A percentile compares a stretch with the other conserved stretches of the same genome.
phyloP scores from a whole-genome alignment of 441 rosid genomes.

The Pelargonium australe region DNA sequence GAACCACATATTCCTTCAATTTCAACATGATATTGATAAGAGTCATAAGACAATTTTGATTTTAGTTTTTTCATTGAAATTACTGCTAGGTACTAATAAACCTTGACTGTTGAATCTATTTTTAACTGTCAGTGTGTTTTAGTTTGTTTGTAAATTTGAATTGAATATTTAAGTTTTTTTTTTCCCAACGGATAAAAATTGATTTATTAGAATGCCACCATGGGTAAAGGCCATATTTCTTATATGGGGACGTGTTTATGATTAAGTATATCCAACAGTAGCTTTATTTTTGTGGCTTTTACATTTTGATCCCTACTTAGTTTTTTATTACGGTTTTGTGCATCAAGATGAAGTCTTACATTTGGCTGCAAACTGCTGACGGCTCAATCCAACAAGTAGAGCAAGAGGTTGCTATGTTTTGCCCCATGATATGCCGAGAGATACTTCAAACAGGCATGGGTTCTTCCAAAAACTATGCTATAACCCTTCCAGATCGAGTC shows the following conservation, averaged over 20 bases:
- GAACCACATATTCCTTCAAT: background rate
- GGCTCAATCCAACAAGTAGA: conserved; percentile 70
- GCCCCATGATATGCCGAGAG: conserved; percentile 60
- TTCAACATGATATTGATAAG: background rate
- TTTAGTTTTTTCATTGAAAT: background rate
- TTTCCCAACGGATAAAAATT: no score
- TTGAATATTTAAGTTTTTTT: no score
- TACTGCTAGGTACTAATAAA: background rate
- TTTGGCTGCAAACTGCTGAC: conserved; percentile 68
- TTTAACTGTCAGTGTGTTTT: background rate
- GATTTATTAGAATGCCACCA: background rate
- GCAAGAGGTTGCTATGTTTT: conserved; percentile 71
- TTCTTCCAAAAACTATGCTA: conserved; percentile 59
- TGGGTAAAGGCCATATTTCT: background rate
- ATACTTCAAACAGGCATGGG: conserved; percentile 53
- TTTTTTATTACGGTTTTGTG: conserved; percentile 8
- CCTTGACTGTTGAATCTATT: background rate
- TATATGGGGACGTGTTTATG: background rate
- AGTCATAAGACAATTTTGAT: conserved; percentile 1
- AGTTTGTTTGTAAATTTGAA: background rate
- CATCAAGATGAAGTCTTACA: conserved; percentile 53
- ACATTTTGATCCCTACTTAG: background rate
- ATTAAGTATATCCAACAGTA: background rate
- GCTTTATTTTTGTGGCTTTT: background rate
- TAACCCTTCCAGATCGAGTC: conserved; percentile 55